Evolutionary conservation across 1,284 basidiomycete genomes (phyloP).

Genomic region (Sporisorium scitamineum): DNA sequence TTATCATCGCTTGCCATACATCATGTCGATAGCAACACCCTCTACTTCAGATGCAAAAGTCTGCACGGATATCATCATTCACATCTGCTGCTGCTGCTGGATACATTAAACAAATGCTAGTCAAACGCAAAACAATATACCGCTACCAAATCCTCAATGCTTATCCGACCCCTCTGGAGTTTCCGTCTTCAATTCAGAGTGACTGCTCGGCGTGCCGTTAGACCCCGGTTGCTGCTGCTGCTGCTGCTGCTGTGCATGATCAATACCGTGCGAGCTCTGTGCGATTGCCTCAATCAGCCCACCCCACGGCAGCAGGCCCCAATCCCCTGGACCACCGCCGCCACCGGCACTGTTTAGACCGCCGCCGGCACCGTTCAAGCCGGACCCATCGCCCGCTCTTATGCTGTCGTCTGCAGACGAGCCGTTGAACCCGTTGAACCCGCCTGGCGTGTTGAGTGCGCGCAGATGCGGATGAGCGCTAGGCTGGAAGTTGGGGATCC

Average conservation of each 20-base stretch:
- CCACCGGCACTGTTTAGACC: background rate
- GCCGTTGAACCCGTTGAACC: constrained; percentile 24
- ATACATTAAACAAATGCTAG: background rate
- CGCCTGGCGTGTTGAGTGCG: constrained; percentile 31
- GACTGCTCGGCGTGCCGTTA: constrained; percentile 29
- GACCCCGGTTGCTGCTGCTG: constrained; percentile 25
- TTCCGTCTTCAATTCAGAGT: constrained; percentile 33
- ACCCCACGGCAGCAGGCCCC: constrained; percentile 56
- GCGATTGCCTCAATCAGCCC: constrained; percentile 60
- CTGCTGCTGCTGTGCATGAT: constrained; percentile 25
- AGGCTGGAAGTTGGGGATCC: constrained; percentile 40
- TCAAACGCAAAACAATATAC: background rate
- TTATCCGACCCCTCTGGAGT: constrained; percentile 41
- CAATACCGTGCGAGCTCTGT: constrained; percentile 49
- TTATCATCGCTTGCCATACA: background rate
- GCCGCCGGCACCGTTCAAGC: constrained; percentile 5
- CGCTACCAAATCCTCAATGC: constrained; percentile 13
- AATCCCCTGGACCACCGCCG: constrained; percentile 26
- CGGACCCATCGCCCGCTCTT: background rate
- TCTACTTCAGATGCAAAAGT: background rate
- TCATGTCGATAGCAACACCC: background rate
- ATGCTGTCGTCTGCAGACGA: constrained; percentile 1
- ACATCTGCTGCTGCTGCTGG: constrained; percentile 1
- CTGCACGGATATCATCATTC: background rate
- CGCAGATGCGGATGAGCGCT: constrained; percentile 48